phyloP scores from a whole-genome alignment of 2,329 filamentous ascomycete species.

The Colletotrichum eremochloae region DNA sequence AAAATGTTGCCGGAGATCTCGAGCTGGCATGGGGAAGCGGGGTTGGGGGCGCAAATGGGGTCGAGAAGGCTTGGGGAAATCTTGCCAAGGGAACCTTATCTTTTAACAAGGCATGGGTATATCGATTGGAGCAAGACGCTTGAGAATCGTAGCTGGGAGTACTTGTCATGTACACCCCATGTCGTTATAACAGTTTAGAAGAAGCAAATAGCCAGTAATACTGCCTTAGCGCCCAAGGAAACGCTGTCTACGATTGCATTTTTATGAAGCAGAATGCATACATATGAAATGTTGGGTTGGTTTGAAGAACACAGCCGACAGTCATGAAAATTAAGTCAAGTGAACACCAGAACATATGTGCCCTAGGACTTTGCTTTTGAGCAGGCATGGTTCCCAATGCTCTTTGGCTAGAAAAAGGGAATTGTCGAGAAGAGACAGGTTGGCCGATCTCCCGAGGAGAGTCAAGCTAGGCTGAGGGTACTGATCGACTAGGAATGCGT shows the following conservation, averaged over 20 bases:
- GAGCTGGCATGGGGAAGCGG: conserved; percentile 31
- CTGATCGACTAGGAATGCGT: background rate
- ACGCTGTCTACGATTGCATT: background rate
- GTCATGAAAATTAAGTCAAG: background rate
- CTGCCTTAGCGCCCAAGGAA: background rate
- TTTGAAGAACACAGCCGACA: background rate
- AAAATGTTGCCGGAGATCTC: conserved; percentile 17
- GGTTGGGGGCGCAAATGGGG: conserved; percentile 22
- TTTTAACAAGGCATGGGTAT: conserved; percentile 25
- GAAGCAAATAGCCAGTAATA: background rate
- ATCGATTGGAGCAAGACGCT: conserved; percentile 4
- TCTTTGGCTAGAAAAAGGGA: background rate
- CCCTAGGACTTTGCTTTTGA: background rate
- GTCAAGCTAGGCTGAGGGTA: background rate
- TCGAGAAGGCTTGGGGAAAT: conserved; percentile 30
- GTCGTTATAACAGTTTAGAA: no score
- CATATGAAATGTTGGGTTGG: background rate
- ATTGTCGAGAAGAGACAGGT: background rate
- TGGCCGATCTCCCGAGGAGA: no score
- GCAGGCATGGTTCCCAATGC: background rate
- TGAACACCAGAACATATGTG: background rate
- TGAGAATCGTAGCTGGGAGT: fast-evolving
- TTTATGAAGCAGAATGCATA: background rate
- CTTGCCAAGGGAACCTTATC: conserved; percentile 27
- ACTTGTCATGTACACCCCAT: background rate